Conservation (phyloP, 345 rosid genomes). For the Carallia brachiata region DNA sequence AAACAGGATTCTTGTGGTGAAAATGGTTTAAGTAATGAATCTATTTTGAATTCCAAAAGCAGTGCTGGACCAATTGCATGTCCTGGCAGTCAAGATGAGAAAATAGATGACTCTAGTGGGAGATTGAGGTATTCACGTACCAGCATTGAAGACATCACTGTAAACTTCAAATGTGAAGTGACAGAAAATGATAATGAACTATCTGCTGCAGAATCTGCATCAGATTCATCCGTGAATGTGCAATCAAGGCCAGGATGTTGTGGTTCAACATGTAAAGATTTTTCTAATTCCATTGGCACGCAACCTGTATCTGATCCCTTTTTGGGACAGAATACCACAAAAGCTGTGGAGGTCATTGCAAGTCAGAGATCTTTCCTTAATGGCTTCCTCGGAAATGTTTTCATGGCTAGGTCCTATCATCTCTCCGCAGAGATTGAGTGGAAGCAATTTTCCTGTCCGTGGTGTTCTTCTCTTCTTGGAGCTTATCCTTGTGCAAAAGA, state of each 20-base stretch:
- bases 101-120: slow-evolving; percentile 11
- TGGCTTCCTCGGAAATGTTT: slow-evolving; percentile 83
- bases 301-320: slow-evolving; percentile 14
- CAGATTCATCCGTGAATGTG: slow-evolving; percentile 17
- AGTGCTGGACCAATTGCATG: not conserved
- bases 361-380: slow-evolving; percentile 67
- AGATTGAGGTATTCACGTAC: slow-evolving; percentile 16
- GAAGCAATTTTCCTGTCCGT: slow-evolving; percentile 66
- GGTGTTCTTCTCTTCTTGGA: slow-evolving; percentile 74
- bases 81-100: slow-evolving; percentile 20
- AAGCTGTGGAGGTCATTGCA: slow-evolving; percentile 28
- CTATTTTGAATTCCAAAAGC: slow-evolving; percentile 14
- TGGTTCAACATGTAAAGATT: slow-evolving; percentile 26
- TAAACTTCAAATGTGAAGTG: slow-evolving; percentile 7
- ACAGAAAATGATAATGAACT: slow-evolving; percentile 2
- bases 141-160: slow-evolving; percentile 16
- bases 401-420: slow-evolving; percentile 79
- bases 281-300: slow-evolving; percentile 13
- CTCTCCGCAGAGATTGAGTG: slow-evolving; percentile 61
- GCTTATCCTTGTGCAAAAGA: slow-evolving; percentile 58
- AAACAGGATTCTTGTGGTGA: slow-evolving; percentile 23
- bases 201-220: slow-evolving; percentile 1
- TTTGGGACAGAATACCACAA: slow-evolving; percentile 20
- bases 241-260: slow-evolving; percentile 36
- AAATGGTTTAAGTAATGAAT: slow-evolving; percentile 21